These are phyloP conservation scores for Fusarium lyarnte DNA, from an alignment of 2,329 filamentous ascomycete species.

Conservation along the genomic window DNA sequence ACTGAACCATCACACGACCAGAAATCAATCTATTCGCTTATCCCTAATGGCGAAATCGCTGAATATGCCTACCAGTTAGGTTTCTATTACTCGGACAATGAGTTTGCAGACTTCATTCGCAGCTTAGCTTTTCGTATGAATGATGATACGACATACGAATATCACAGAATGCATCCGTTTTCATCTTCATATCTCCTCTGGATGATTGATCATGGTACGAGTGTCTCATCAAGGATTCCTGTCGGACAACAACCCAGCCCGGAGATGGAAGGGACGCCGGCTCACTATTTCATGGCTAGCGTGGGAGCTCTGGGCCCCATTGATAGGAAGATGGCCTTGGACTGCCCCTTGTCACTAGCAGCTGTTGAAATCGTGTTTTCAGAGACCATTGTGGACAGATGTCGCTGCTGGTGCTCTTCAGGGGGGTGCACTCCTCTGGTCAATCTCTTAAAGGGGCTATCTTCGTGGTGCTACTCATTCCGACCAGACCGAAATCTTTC, in stretches of 20 bases:
- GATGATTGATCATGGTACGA: neutral
- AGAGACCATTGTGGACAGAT: rapidly evolving
- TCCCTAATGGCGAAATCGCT: neutral
- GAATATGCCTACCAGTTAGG: neutral
- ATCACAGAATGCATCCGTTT: neutral
- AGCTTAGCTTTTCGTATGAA: too few relatives aligned
- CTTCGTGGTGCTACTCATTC: too few relatives aligned
- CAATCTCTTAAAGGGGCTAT: neutral
- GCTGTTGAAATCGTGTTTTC: rapidly evolving
- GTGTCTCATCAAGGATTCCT: neutral
- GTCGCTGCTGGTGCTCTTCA: neutral
- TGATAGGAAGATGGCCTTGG: too few relatives aligned
- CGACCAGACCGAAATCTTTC: too few relatives aligned
- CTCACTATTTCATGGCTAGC: neutral
- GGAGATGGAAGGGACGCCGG: neutral
- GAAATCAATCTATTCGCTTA: neutral
- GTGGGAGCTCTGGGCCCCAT: too few relatives aligned
- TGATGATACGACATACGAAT: too few relatives aligned
- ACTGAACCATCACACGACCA: rapidly evolving
- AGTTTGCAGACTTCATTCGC: neutral
- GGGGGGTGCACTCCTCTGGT: neutral
- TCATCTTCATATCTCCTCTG: neutral
- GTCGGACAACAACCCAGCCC: rapidly evolving
- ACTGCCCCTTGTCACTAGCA: neutral
- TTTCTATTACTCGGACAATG: rapidly evolving